Percentiles rank a stretch among this genome's conserved stretches.
Conservation (phyloP, 2,329 filamentous ascomycete genomes). For the Zelopaecilomyces penicillatus region DNA sequence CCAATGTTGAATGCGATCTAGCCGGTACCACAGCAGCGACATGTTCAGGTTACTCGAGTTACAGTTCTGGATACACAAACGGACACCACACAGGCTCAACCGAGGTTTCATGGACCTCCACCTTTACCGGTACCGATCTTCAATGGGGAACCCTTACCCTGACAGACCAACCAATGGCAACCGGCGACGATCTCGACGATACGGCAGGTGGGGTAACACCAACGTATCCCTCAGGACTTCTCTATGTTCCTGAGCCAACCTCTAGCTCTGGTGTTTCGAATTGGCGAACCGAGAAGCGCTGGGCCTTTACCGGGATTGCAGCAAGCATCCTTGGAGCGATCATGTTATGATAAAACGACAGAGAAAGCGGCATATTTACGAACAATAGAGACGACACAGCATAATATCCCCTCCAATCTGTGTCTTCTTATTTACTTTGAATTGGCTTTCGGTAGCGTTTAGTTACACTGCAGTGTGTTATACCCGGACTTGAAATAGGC, state of each 20-base stretch:
- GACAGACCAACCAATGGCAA: conserved; percentile 26
- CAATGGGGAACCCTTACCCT: conserved; percentile 38
- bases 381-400: too few relatives aligned
- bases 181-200: conserved; percentile 18
- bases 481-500: too few relatives aligned
- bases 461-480: too few relatives aligned
- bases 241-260: conserved; percentile 7
- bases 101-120: conserved; percentile 36
- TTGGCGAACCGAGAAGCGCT: too few relatives aligned
- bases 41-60: conserved; percentile 41
- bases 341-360: too few relatives aligned
- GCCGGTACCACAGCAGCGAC: conserved; percentile 34
- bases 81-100: conserved; percentile 34
- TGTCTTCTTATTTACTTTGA: too few relatives aligned
- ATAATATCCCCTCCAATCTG: too few relatives aligned
- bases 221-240: conserved; percentile 8
- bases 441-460: too few relatives aligned
- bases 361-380: too few relatives aligned
- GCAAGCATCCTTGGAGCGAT: too few relatives aligned
- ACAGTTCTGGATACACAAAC: conserved; percentile 29
- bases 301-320: too few relatives aligned
- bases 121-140: conserved; percentile 32
- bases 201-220: conserved; percentile 12
- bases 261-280: too few relatives aligned
- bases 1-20: conserved; percentile 35